Base-by-base conservation (phyloP, 345 rosid genomes). In the Erucastrum elatum region DNA sequence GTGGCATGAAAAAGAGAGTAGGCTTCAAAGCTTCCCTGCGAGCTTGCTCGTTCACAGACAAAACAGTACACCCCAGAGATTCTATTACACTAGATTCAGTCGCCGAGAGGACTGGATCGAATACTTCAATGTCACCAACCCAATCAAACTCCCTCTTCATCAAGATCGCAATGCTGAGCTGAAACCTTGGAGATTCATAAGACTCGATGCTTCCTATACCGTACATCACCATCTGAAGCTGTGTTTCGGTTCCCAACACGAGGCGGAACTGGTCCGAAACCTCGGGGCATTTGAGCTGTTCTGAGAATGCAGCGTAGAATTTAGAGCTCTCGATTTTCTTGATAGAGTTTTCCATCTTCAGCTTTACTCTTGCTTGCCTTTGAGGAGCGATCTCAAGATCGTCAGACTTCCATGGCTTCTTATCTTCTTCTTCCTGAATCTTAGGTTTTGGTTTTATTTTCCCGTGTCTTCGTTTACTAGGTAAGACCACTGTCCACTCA, bases 121-220 rank as follows among this genome's bases (percentile, higher is more conserved):
- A 95, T 21, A 93, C 90, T 71, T 95, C 86, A 2, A 90, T 79
- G 80, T 85, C 84, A 63, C 93, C 93, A 16, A 90, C 84, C 96
- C 96, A 93, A 77, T 84, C 80, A 15, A 89, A 87, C 76, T 87
- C 86, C 64, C 86, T 87, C 80, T 89, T 90, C 88, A 93, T 84
- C 85, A 91, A 85, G 66, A 95, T 65, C 3, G 93, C 91, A 74
- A 91, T 83, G 79, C 93, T 84, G 6, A 93, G 91, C 80, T 91
- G 98, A 75, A 91, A 59, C 70, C 93, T 81, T 41, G 98, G 96
- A 46, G 88, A 68, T 81, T 91, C 99, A 39, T 87, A 88, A 3
- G 87, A 89, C 73, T 95, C 98, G 49, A 95, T 87, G 82, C 96
- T 91, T 59, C 98, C 96, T 64, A 93, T 90, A 27, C 98, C 94